Conservation (phyloP, 768 basidiomycete genomes). For the Symmetrospora coprosmae region DNA sequence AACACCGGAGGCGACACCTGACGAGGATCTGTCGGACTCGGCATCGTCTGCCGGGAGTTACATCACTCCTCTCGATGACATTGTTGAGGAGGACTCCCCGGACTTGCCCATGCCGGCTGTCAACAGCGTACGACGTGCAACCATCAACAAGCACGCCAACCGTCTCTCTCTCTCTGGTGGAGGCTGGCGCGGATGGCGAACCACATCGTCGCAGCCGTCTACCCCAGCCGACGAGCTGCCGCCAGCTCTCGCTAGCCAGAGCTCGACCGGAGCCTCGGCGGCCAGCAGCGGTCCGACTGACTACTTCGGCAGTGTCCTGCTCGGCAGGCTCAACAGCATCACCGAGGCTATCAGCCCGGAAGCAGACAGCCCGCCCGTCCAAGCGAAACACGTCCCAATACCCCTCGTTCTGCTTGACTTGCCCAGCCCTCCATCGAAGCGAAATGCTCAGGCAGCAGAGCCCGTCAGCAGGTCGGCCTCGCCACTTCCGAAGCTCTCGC, state of each 20-base stretch:
- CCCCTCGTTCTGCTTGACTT: background rate
- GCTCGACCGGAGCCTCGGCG: no score
- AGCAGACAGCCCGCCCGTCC: background rate
- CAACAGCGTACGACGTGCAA: background rate
- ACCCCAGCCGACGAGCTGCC: background rate
- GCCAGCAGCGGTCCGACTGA: no score
- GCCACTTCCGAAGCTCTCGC: background rate
- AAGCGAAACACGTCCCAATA: background rate
- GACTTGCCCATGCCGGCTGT: background rate
- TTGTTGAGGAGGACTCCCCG: background rate
- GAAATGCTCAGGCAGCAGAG: background rate
- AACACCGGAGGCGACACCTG: background rate
- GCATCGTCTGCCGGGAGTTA: background rate
- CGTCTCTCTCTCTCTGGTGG: conserved; percentile 4
- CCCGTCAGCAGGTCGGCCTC: background rate
- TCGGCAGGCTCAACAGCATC: background rate
- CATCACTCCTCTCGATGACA: background rate
- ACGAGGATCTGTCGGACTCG: background rate
- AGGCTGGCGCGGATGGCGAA: conserved; percentile 16
- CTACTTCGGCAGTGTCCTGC: background rate
- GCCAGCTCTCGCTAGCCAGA: background rate
- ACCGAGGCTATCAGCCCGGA: background rate
- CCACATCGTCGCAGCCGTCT: background rate
- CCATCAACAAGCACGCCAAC: background rate
- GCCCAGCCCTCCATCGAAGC: no score